A percentile compares a stretch with the other conserved stretches of the same genome.
Evolutionary conservation across 2,329 filamentous ascomycete species (phyloP).

Genomic region (Trichoderma arundinaceum): DNA sequence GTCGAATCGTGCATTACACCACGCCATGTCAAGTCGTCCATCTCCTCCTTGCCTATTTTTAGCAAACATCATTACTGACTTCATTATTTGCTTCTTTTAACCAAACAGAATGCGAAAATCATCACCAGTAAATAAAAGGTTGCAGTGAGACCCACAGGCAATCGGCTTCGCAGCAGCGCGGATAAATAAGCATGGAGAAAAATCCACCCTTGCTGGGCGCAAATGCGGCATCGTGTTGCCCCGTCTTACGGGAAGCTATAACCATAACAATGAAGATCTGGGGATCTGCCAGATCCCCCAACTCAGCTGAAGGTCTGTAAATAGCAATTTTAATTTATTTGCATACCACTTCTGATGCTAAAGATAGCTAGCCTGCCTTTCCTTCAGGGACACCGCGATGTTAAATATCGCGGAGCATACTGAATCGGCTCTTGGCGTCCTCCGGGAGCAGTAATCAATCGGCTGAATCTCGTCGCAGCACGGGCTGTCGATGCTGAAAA

Average conservation of each 20-base stretch:
- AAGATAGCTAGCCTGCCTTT: not conserved
- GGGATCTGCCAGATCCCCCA: slow-evolving; percentile 4
- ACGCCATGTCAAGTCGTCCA: not conserved
- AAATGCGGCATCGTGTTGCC: not conserved
- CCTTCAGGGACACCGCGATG: not conserved
- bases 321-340: not conserved
- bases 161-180: not conserved
- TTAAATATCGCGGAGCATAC: not conserved
- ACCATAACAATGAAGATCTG: not conserved
- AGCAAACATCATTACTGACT: not conserved
- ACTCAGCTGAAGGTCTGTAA: not conserved
- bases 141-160: not conserved
- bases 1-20: not conserved
- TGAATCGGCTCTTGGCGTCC: not conserved
- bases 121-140: not conserved
- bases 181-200: not conserved
- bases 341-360: not conserved
- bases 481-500: not conserved
- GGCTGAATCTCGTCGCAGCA: not conserved
- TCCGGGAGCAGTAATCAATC: slow-evolving; percentile 14
- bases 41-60: not conserved
- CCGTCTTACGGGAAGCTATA: not conserved
- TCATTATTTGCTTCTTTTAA: not conserved
- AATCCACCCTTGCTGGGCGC: not conserved
- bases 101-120: not conserved